These are phyloP conservation scores for Rhytidhysteron rufulum DNA, from an alignment of 2,329 filamentous ascomycete genomes.

Conservation along the genomic window DNA sequence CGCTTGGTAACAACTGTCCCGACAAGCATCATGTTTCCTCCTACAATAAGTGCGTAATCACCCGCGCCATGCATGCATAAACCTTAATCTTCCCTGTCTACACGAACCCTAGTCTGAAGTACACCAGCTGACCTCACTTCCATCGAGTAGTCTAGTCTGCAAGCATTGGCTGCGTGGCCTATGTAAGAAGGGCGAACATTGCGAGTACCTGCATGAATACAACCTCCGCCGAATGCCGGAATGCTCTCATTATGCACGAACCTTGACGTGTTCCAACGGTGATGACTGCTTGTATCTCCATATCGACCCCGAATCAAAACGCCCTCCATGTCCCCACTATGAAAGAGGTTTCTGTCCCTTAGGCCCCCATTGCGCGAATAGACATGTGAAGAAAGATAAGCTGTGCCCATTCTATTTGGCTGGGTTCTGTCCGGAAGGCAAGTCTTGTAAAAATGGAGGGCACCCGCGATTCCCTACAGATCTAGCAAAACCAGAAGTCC, in stretches of 20 bases:
- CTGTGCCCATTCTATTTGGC: slow-evolving; percentile 84
- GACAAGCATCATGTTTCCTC: slow-evolving; percentile 70
- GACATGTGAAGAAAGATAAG: slow-evolving; percentile 72
- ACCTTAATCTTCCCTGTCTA: slow-evolving; percentile 17
- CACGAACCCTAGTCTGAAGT: slow-evolving; percentile 15
- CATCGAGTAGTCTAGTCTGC: slow-evolving; percentile 67
- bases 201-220: slow-evolving; percentile 98
- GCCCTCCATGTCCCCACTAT: slow-evolving; percentile 67
- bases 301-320: slow-evolving; percentile 75
- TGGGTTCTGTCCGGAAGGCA: slow-evolving; percentile 89
- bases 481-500: slow-evolving; percentile 55
- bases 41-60: slow-evolving; percentile 57
- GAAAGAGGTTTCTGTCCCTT: slow-evolving; percentile 92
- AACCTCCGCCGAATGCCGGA: slow-evolving; percentile 98
- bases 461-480: slow-evolving; percentile 80
- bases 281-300: slow-evolving; percentile 95
- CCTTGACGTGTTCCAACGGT: slow-evolving; percentile 92
- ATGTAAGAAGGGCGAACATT: slow-evolving; percentile 95
- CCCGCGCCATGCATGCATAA: slow-evolving; percentile 17
- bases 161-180: slow-evolving; percentile 97
- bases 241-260: slow-evolving; percentile 92
- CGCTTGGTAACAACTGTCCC: slow-evolving; percentile 76
- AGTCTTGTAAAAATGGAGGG: slow-evolving; percentile 70
- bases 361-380: slow-evolving; percentile 80
- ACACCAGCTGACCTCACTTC: slow-evolving; percentile 32